Evolutionary conservation across 345 rosid species (phyloP), one percentile per base, ranked within the genome.

Genomic region (Toxicodendron radicans): DNA sequence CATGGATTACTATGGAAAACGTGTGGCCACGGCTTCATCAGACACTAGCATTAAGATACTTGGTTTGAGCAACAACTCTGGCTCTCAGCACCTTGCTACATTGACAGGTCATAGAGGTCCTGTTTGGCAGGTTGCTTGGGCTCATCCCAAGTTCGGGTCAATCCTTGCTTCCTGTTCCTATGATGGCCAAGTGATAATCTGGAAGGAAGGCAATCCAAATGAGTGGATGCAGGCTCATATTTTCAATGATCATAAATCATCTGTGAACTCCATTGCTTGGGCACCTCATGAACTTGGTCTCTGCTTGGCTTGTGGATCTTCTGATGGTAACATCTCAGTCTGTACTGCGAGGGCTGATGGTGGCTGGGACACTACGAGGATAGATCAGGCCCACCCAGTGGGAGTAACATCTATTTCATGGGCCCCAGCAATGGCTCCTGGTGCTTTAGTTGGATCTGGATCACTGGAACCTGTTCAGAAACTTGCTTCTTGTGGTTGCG

Each of bases 341-440:
- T 46, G 24, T 23, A 27, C 70, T 66, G 70, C 33, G 1, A 66
- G 70, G 70, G 56, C 70, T 53, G 73, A 69, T 54, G 73, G 63
- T 52, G 63, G 63, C 45, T 69, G 73, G 73, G 73, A 69, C 63
- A 69, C 62, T 11, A 35, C 62, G 18, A 52, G 63, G 49, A 69
- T 69, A 53, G 63, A 69, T n/a, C 61, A 57, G 46, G 73, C 73
- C 17, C 73, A 69, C 49, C 73, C 73, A 32, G 73, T 69, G 10
- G 73, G 73, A 53, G 73, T 69, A 53, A 69, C 73, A 41, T 32
- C 61, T 20, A 63, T 69, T 53, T 69, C 73, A 52, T 69, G 73
- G 73, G 73, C 73, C 41, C 73, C 73, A 38, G 59, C 73, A 17
- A 69, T 57, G 51, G 73, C 73, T 38, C 73, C 73, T 33, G 73